These are phyloP conservation scores for Lepidium aucheri DNA, from an alignment of 345 rosid genomes.

Conservation along the genomic window DNA sequence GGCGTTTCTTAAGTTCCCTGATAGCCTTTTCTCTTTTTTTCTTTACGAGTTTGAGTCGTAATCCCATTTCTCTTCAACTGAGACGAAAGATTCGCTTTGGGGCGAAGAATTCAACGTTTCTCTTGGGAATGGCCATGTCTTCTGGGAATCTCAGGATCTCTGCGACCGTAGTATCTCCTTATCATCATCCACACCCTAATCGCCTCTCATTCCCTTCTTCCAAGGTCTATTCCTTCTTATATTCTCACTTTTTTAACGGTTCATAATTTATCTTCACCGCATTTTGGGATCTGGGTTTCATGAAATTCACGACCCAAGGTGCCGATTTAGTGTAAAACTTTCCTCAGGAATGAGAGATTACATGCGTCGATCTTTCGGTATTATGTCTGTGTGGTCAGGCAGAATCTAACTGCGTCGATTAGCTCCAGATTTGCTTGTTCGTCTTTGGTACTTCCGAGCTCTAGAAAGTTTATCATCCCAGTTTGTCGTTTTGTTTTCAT, in stretches of 20 bases:
- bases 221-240: slow-evolving; percentile 37
- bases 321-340: background rate
- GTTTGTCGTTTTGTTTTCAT: background rate
- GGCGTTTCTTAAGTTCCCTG: background rate
- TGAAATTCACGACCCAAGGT: background rate
- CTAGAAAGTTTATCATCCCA: background rate
- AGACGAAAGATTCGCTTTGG: slow-evolving; percentile 5
- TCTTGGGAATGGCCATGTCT: slow-evolving; percentile 41
- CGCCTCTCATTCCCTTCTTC: slow-evolving; percentile 43
- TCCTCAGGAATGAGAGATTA: background rate
- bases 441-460: background rate
- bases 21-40: background rate
- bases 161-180: slow-evolving; percentile 45
- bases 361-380: background rate
- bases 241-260: background rate
- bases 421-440: slow-evolving; percentile 9
- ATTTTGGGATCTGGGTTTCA: background rate
- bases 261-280: background rate
- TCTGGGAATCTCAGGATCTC: slow-evolving; percentile 65
- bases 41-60: background rate
- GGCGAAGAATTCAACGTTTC: slow-evolving; percentile 5
- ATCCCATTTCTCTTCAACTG: background rate
- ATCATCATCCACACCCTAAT: slow-evolving; percentile 35
- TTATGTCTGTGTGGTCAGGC: slow-evolving; percentile 4
- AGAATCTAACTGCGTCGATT: slow-evolving; percentile 7